These are phyloP conservation scores for Coemansia sp. DNA, from an alignment of 192 early-diverging fungal species.

Conservation along the genomic window DNA sequence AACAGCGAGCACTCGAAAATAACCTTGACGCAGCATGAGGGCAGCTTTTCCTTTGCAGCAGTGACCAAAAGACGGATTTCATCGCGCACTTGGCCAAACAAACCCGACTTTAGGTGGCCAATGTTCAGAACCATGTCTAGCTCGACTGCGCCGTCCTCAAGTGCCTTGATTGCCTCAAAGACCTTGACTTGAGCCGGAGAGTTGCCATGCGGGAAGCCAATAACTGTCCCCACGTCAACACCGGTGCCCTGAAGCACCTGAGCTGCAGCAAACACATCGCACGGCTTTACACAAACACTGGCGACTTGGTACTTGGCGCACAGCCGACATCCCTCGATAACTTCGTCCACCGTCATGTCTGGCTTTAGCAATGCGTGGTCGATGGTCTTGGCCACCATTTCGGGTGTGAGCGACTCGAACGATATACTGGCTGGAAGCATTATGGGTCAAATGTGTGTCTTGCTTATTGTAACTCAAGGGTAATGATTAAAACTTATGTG, in stretches of 20 bases:
- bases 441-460: neutral
- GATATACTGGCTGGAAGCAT: conserved; percentile 13
- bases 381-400: conserved; percentile 54
- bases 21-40: conserved; percentile 53
- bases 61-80: conserved; percentile 43
- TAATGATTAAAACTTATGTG: neutral
- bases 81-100: conserved; percentile 34
- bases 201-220: conserved; percentile 61
- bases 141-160: conserved; percentile 58
- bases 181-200: conserved; percentile 51
- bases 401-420: conserved; percentile 49
- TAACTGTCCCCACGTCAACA: conserved; percentile 59
- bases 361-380: conserved; percentile 59
- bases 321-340: conserved; percentile 51
- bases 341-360: conserved; percentile 53
- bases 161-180: conserved; percentile 51
- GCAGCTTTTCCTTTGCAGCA: conserved; percentile 41
- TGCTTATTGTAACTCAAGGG: neutral
- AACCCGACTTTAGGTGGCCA: conserved; percentile 51
- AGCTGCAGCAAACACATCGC: conserved; percentile 54
- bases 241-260: conserved; percentile 28
- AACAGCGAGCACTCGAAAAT: conserved; percentile 61
- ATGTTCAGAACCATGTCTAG: conserved; percentile 61
- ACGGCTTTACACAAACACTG: conserved; percentile 61
- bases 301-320: conserved; percentile 50